Conservation (phyloP, 1,284 basidiomycete genomes). For the Ganoderma lingzhi region DNA sequence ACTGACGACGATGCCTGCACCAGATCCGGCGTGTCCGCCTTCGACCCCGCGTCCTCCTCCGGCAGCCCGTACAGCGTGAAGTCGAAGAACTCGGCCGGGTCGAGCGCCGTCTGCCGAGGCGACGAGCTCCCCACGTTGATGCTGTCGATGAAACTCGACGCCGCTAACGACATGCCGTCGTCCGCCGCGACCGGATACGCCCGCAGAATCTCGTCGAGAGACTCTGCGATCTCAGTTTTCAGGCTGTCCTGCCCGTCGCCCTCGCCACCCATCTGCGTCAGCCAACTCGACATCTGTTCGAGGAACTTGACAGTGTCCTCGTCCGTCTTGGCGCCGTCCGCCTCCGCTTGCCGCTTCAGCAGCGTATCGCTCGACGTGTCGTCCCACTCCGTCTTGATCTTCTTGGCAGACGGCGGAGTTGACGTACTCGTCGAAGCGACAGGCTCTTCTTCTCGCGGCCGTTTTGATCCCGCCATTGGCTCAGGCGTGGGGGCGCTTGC, state of each 20-base stretch:
- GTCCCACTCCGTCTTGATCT: constrained; percentile 74
- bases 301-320: constrained; percentile 71
- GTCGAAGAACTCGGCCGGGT: constrained; percentile 63
- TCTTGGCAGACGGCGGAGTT: constrained; percentile 68
- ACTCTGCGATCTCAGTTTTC: constrained; percentile 62
- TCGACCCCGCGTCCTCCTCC: constrained; percentile 66
- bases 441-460: constrained; percentile 67
- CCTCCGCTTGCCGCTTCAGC: constrained; percentile 60
- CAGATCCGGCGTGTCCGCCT: constrained; percentile 73
- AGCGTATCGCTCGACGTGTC: constrained; percentile 60
- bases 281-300: constrained; percentile 66
- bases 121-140: constrained; percentile 28
- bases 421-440: constrained; percentile 44
- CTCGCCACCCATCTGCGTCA: constrained; percentile 55
- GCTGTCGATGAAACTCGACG: constrained; percentile 37
- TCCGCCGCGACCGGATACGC: constrained; percentile 52
- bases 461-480: constrained; percentile 52
- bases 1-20: constrained; percentile 69
- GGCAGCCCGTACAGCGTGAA: constrained; percentile 64
- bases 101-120: constrained; percentile 23
- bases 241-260: constrained; percentile 53
- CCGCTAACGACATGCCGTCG: constrained; percentile 35
- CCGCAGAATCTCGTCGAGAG: constrained; percentile 68
- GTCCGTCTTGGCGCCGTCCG: constrained; percentile 68
- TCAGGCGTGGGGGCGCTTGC: constrained; percentile 36